Evolutionary conservation across 768 basidiomycete species (phyloP).

Genomic region (Coprinopsis strossmayeri): DNA sequence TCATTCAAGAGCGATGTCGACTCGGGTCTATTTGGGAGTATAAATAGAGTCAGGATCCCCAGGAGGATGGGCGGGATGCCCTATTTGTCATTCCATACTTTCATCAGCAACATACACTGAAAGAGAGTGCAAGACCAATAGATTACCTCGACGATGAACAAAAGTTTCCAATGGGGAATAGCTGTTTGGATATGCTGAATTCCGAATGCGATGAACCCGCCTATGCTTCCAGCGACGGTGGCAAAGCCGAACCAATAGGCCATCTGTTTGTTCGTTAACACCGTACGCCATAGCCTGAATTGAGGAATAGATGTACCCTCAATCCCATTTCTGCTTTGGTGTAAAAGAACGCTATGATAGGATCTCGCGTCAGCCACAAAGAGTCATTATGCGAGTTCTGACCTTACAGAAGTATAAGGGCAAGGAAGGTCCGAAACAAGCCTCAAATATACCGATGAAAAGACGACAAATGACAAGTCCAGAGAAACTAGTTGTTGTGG

Average conservation of each 20-base stretch:
- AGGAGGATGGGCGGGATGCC: slow-evolving; percentile 64
- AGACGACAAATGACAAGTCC: slow-evolving; percentile 54
- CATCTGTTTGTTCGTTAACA: slow-evolving; percentile 27
- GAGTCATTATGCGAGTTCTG: background rate
- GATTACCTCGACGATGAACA: slow-evolving; percentile 76
- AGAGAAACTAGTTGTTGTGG: slow-evolving; percentile 53
- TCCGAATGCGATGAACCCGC: slow-evolving; percentile 79
- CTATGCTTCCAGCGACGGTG: slow-evolving; percentile 79
- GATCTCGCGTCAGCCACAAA: background rate
- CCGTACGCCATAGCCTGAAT: background rate
- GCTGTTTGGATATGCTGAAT: slow-evolving; percentile 52
- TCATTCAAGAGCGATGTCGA: slow-evolving; percentile 53
- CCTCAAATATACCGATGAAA: slow-evolving; percentile 70
- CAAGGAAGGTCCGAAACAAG: slow-evolving; percentile 71
- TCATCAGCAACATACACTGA: too few species aligned
- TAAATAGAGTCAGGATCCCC: slow-evolving; percentile 45
- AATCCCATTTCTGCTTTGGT: slow-evolving; percentile 69
- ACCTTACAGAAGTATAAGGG: slow-evolving; percentile 71
- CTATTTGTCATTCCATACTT: too few species aligned
- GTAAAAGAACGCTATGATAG: slow-evolving; percentile 65
- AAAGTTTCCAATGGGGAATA: slow-evolving; percentile 50
- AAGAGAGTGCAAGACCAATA: too few species aligned
- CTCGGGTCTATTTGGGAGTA: slow-evolving; percentile 69
- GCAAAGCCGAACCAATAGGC: slow-evolving; percentile 84
- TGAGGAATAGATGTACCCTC: slow-evolving; percentile 35